Base-by-base conservation (phyloP, 139 green algal genomes). In the Chlamydomonas asymmetrica region DNA sequence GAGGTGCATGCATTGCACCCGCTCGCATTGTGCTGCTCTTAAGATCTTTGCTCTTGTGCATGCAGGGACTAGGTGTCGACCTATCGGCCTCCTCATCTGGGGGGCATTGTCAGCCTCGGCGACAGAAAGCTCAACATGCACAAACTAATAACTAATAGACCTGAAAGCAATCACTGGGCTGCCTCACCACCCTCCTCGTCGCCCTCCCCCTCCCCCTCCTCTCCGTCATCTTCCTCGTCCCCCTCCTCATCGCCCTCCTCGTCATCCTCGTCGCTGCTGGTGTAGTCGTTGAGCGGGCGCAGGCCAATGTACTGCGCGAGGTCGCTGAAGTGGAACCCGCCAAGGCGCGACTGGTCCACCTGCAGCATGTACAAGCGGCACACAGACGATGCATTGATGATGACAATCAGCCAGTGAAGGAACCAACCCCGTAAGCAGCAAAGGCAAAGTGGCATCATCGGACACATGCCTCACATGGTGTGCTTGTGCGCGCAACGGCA, bases 271-370 rank as follows among this genome's bases (percentile, higher is more conserved):
- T 73, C 52, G 13, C 52, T 70, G 37, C 32, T 59, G 29, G 73
- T 31, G 54, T 75, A 69, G 29, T 64, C 43, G 40, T 50, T 64
- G 23, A 38, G 29, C 5, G 79, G 79, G 29, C 50, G 60, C 32
- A 84, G 54, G 6, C 67, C 73, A 73, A 84, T 84, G 62, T 83
- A 78, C 32, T 52, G 57, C 1, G 73, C 78, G 48, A 87, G 77
- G 74, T 87, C 78, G 57, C 76, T 74, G 45, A 82, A 80, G 22
- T 38, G 63, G 73, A 84, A 82, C 37, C 23, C 66, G 50, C 80
- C 80, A 9, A 79, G 62, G 50, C 78, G 78, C 38, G 32, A 40
- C 13, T 73, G 59, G 63, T 85, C 80, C 49, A 85, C 81, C 39
- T 63, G 37, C 20, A 16, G 39, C 16, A 27, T n/a, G 60, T n/a